These are phyloP conservation scores for Hypoxylon rickii DNA, from an alignment of 495 filamentous ascomycete genomes.

Conservation along the genomic window DNA sequence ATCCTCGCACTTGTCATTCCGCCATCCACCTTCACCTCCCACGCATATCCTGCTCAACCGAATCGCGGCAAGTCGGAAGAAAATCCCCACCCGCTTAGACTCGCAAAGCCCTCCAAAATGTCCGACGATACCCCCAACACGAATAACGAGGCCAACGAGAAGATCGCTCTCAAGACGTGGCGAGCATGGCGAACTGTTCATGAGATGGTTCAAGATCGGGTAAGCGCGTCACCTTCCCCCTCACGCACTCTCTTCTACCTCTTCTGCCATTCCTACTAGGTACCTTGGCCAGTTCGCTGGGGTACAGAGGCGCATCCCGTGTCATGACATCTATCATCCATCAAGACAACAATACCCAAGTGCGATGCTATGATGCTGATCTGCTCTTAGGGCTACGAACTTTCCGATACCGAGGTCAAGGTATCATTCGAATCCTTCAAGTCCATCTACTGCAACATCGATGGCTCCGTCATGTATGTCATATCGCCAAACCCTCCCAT, in stretches of 20 bases:
- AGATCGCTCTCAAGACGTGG: slow-evolving; percentile 77
- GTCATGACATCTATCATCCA: not conserved
- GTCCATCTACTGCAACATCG: slow-evolving; percentile 63
- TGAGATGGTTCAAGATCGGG: slow-evolving; percentile 84
- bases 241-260: too few species aligned
- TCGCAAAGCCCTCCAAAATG: slow-evolving; percentile 43
- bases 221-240: slow-evolving; percentile 47
- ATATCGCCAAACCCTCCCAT: too few species aligned
- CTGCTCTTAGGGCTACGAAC: slow-evolving; percentile 78
- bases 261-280: not conserved
- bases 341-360: not conserved
- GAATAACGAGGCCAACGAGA: slow-evolving; percentile 58
- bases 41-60: too few species aligned
- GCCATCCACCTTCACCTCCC: too few species aligned
- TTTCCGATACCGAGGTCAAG: slow-evolving; percentile 84
- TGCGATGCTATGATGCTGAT: slow-evolving; percentile 17
- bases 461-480: slow-evolving; percentile 75
- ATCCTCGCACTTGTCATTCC: too few species aligned
- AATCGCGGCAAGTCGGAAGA: too few species aligned
- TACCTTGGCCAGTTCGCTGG: too few species aligned
- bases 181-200: slow-evolving; percentile 85
- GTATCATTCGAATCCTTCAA: slow-evolving; percentile 80
- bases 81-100: too few species aligned
- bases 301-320: too few species aligned
- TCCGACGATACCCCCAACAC: slow-evolving; percentile 55